Base-by-base conservation (phyloP, 805 yeast genomes). In the Wickerhamiella sorbophila region DNA sequence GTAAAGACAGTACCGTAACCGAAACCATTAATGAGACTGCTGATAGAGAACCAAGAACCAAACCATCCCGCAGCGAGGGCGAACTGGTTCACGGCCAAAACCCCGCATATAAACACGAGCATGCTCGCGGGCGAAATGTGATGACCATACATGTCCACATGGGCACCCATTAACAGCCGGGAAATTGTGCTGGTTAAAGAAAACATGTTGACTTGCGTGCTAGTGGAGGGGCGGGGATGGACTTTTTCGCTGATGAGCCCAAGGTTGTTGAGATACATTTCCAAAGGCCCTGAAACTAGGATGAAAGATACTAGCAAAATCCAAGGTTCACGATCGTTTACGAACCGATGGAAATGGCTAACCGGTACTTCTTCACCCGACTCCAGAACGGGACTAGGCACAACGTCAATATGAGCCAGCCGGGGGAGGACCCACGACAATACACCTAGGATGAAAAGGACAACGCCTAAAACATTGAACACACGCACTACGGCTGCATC, bases 1-100 rank as follows among this genome's bases (percentile, higher is more conserved):
- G 97, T 86, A 63, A 84, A 88, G 3, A 83, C 56, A 0, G 87
- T 83, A 26, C 97, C 95, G 54, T 88, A 84, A 4, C 74, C 64
- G 20, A 73, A 54, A 0, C 97, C 97, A 43, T 75, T 68, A 2
- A 79, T 45, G 2, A 71, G 56, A 6, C 83, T 67, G 1, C 4
- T 58, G 33, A 44, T 48, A 46, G 48, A 46, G 54, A 41, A 47
- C 45, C 32, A 53, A 44, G 24, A 42, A 8, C 59, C 57, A 10
- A 49, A 32, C 10, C 51, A 50, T 16, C 34, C 37, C 3, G 20
- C 24, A 1, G 52, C 32, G 16, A 61, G 49, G 12, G 60, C 27
- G 0, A 62, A 16, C 41, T 70, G 74, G 6, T 68, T 55, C 3
- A 61, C 18, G 0, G 60, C 48, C 3, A 72, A 64, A 4, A 62